Evolutionary conservation across 768 basidiomycete species (phyloP).

Genomic region (Leucocoprinus sp.): DNA sequence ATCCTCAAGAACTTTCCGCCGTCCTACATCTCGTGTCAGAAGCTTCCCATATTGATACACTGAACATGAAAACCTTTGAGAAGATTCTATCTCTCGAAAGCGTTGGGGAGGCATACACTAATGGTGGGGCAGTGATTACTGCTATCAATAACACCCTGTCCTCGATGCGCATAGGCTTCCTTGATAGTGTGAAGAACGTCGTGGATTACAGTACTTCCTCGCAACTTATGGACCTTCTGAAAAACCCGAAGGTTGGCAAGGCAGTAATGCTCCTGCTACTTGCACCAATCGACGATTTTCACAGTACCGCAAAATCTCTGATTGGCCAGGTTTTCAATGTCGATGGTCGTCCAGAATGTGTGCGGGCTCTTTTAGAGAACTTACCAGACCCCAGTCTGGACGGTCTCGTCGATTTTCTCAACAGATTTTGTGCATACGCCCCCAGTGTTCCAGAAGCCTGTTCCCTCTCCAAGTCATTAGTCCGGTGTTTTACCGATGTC

Average conservation of each 20-base stretch:
- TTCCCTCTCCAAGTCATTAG: slow-evolving; percentile 80
- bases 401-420: slow-evolving; percentile 64
- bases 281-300: slow-evolving; percentile 73
- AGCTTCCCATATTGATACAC: slow-evolving; percentile 57
- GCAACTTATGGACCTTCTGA: slow-evolving; percentile 48
- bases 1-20: slow-evolving; percentile 48
- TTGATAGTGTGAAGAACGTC: slow-evolving; percentile 52
- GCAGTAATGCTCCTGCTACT: slow-evolving; percentile 63
- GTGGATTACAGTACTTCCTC: slow-evolving; percentile 51
- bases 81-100: slow-evolving; percentile 8
- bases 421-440: slow-evolving; percentile 56
- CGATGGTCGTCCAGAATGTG: slow-evolving; percentile 84
- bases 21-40: slow-evolving; percentile 52
- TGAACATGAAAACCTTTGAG: slow-evolving; percentile 46
- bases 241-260: slow-evolving; percentile 45
- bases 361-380: slow-evolving; percentile 67
- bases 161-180: slow-evolving; percentile 53
- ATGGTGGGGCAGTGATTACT: slow-evolving; percentile 29
- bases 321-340: slow-evolving; percentile 82
- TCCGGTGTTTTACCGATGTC: slow-evolving; percentile 87
- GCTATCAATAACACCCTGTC: slow-evolving; percentile 56
- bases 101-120: slow-evolving; percentile 21
- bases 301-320: slow-evolving; percentile 69
- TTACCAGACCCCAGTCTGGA: slow-evolving; percentile 58
- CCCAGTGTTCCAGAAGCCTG: slow-evolving; percentile 74